Percentiles rank a stretch among this genome's conserved stretches.
phyloP scores from a whole-genome alignment of 805 yeast species.

The Sungouiozyma intestinalis region DNA sequence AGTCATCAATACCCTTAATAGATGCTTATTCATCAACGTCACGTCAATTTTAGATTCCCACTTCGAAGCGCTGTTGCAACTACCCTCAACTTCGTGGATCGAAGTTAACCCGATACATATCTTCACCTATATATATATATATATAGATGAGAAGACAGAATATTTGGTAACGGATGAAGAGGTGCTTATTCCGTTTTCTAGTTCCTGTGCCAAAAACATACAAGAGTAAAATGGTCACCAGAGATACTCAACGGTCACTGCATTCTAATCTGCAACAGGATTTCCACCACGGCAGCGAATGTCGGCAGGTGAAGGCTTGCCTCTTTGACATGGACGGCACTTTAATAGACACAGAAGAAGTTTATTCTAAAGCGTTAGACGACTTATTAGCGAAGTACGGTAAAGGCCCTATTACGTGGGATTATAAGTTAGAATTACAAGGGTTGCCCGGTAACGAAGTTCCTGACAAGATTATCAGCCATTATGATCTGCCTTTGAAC shows the following conservation, averaged over 20 bases:
- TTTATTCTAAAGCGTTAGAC: constrained; percentile 71
- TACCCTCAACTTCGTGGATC: background rate
- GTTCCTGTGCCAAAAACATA: background rate
- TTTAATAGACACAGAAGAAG: constrained; percentile 80
- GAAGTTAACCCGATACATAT: background rate
- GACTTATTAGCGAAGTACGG: constrained; percentile 56
- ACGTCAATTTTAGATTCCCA: background rate
- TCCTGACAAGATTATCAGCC: constrained; percentile 51
- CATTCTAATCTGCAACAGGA: background rate
- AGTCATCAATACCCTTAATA: too few species aligned
- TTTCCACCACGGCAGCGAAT: background rate
- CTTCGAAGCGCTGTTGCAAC: background rate
- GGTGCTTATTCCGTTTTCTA: background rate
- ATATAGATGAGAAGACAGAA: background rate
- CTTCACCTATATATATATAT: background rate
- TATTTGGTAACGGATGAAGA: background rate
- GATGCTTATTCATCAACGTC: background rate
- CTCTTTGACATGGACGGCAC: constrained; percentile 85
- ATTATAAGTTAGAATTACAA: constrained; percentile 73
- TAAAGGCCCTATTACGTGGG: constrained; percentile 82
- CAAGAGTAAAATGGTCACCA: background rate
- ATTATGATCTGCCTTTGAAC: constrained; percentile 55
- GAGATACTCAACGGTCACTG: background rate
- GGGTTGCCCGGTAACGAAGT: constrained; percentile 85
- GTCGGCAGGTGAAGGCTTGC: constrained; percentile 21